Evolutionary conservation across 1,284 basidiomycete genomes (phyloP).

Genomic region (Anthracocystis panici-leucophaei): DNA sequence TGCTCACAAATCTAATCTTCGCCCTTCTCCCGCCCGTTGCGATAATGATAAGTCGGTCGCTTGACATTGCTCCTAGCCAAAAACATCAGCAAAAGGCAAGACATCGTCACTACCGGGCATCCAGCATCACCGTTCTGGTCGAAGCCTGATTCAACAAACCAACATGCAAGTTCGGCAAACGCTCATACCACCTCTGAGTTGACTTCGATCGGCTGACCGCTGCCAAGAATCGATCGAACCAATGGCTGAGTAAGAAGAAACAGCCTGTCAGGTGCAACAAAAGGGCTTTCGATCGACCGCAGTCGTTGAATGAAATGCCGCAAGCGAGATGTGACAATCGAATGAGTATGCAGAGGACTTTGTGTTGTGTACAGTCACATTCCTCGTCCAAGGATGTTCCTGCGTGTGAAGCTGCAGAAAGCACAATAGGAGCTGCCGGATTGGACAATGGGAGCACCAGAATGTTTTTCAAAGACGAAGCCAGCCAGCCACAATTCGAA

Average conservation of each 20-base stretch:
- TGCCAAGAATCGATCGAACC: constrained; percentile 7
- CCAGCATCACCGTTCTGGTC: neutral
- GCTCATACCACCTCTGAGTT: neutral
- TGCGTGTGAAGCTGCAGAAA: constrained; percentile 6
- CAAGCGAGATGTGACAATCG: no score
- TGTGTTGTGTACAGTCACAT: constrained; percentile 1
- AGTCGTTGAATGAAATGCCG: no score
- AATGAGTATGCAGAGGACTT: no score
- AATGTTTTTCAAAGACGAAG: no score
- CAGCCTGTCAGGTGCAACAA: constrained; percentile 3
- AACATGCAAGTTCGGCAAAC: neutral
- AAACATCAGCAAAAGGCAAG: neutral
- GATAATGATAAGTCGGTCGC: no score
- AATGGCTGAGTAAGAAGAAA: constrained; percentile 1
- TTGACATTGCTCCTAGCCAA: neutral
- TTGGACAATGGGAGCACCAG: no score
- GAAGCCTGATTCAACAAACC: neutral
- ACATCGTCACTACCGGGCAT: neutral
- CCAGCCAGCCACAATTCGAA: neutral
- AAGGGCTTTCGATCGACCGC: neutral
- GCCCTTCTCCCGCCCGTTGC: constrained; percentile 2
- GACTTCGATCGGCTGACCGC: neutral
- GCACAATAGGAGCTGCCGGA: neutral
- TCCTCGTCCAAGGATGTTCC: constrained; percentile 6
- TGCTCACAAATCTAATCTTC: constrained; percentile 5